Percentiles rank a stretch among this genome's conserved stretches.
Conservation (phyloP, 371 early-diverging fungal species). For the Lichtheimia hyalospora region DNA sequence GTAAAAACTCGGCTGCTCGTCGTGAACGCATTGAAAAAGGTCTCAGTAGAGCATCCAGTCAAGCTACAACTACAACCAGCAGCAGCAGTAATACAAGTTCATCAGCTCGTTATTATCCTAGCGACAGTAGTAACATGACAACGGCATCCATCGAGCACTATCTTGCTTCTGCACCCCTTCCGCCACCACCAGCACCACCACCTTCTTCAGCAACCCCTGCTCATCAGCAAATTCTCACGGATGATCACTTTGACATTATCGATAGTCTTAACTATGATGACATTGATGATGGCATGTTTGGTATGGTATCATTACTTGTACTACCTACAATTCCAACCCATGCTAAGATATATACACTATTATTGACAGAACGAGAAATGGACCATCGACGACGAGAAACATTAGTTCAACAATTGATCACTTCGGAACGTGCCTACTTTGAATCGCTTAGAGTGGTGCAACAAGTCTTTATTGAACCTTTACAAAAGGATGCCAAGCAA, state of each 20-base stretch:
- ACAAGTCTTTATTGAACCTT: constrained; percentile 26
- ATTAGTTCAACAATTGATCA: constrained; percentile 31
- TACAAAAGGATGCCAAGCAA: constrained; percentile 32
- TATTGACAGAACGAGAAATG: constrained; percentile 36
- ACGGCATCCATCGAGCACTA: constrained; percentile 6
- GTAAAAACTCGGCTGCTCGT: constrained; percentile 5
- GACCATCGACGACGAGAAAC: constrained; percentile 36
- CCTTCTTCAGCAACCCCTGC: neutral
- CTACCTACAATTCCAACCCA: no score
- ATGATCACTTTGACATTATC: constrained; percentile 39
- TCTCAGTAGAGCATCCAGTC: constrained; percentile 17
- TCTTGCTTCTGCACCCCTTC: constrained; percentile 4
- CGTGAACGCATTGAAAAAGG: neutral
- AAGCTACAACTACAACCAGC: constrained; percentile 10
- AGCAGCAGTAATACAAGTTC: constrained; percentile 2
- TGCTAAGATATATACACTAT: no score
- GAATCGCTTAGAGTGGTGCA: constrained; percentile 21
- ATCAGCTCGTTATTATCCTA: constrained; percentile 7
- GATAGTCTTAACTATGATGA: constrained; percentile 46
- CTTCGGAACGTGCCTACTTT: constrained; percentile 34
- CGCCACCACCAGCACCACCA: constrained; percentile 8
- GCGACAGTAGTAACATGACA: constrained; percentile 8
- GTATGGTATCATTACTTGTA: constrained; percentile 17
- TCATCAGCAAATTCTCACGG: neutral
- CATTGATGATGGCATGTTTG: constrained; percentile 38